Evolutionary conservation across 2,329 filamentous ascomycete genomes (phyloP).

Genomic region (Talaromyces rugulosus): DNA sequence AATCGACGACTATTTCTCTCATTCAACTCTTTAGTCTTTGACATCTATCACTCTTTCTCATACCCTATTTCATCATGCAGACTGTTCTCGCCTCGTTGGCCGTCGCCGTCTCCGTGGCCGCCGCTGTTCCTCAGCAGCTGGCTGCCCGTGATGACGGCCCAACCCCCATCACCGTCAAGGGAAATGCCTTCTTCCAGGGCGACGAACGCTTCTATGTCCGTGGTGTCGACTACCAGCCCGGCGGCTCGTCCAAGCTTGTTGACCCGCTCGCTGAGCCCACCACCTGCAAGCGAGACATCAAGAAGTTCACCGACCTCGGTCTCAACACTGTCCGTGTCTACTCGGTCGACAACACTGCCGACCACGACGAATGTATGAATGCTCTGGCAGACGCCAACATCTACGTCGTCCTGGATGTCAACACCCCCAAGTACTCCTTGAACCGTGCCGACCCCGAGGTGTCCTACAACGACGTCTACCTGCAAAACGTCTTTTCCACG

Average conservation of each 20-base stretch:
- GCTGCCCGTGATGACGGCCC: conserved; percentile 39
- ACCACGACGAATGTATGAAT: conserved; percentile 83
- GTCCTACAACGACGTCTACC: conserved; percentile 84
- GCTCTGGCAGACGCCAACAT: conserved; percentile 77
- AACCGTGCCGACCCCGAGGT: conserved; percentile 67
- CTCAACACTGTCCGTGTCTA: conserved; percentile 92
- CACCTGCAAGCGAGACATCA: conserved; percentile 74
- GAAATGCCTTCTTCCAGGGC: conserved; percentile 64
- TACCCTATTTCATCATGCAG: conserved; percentile 49
- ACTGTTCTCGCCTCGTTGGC: conserved; percentile 41
- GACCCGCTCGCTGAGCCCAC: conserved; percentile 72
- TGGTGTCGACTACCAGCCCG: conserved; percentile 61
- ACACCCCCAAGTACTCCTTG: conserved; percentile 84
- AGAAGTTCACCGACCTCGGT: conserved; percentile 76
- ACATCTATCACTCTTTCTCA: neutral
- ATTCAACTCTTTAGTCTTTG: neutral
- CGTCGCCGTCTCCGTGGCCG: conserved; percentile 42
- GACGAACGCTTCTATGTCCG: conserved; percentile 53
- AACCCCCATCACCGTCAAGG: conserved; percentile 58
- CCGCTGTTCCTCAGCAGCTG: conserved; percentile 38
- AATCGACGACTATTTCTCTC: neutral
- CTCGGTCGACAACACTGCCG: conserved; percentile 78
- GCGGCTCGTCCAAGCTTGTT: conserved; percentile 57
- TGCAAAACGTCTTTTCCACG: conserved; percentile 82
- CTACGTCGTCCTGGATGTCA: conserved; percentile 88